Conservation (phyloP, 2,329 filamentous ascomycete species). For the Graphilbum sp. region DNA sequence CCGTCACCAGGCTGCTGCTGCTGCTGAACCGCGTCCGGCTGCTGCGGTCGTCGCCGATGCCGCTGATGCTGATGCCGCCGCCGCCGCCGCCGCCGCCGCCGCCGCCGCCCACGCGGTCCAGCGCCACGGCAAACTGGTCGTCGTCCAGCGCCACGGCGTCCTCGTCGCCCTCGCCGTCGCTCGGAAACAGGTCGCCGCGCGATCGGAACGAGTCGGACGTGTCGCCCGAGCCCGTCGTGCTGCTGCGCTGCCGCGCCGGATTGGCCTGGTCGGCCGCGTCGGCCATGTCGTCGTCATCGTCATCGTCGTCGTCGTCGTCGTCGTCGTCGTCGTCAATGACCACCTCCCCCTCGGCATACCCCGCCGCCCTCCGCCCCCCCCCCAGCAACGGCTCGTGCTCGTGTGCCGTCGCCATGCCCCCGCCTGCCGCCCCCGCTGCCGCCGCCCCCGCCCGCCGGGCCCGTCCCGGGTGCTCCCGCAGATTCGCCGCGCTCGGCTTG, state of each 20-base stretch:
- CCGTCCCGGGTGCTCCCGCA: conserved; percentile 65
- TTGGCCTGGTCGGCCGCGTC: no score
- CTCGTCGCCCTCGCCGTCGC: conserved; percentile 71
- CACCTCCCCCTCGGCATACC: background rate
- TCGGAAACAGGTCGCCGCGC: conserved; percentile 78
- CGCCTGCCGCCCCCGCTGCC: background rate
- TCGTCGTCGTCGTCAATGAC: background rate
- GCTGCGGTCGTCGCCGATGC: conserved; percentile 65
- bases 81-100: background rate
- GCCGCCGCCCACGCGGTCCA: conserved; percentile 43
- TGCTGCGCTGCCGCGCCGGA: conserved; percentile 37
- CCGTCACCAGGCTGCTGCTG: conserved; percentile 40
- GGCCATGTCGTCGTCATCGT: background rate
- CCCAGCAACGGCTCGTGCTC: conserved; percentile 58
- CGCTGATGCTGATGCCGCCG: conserved; percentile 17
- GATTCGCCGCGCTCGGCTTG: conserved; percentile 75
- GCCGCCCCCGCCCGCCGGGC: conserved; percentile 18
- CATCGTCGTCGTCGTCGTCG: background rate
- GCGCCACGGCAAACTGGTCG: conserved; percentile 75
- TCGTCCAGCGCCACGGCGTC: conserved; percentile 74
- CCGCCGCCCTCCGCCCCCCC: conserved; percentile 9
- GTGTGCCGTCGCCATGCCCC: conserved; percentile 12
- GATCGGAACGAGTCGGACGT: conserved; percentile 79
- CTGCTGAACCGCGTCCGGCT: conserved; percentile 43
- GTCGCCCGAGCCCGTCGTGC: conserved; percentile 61